A percentile compares a stretch with the other conserved stretches of the same genome.
Conservation (phyloP, 257 asterid species). For the Anisodus tanguticus region DNA sequence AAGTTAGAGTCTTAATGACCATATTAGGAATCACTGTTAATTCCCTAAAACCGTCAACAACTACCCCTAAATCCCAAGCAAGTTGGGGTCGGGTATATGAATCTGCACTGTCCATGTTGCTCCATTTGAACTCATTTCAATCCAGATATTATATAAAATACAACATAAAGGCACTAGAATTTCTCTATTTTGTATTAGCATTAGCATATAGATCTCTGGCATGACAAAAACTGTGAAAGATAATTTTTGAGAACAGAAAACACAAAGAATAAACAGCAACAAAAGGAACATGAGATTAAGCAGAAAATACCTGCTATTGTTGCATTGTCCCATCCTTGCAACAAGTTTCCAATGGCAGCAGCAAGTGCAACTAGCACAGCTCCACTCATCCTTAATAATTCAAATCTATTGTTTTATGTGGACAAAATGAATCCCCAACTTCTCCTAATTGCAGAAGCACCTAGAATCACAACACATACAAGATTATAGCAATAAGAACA, state of each 20-base stretch:
- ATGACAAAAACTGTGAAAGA: not conserved
- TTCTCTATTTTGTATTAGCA: not conserved
- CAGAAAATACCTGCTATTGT: slow-evolving; percentile 78
- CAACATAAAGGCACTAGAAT: not conserved
- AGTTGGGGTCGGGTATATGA: not conserved
- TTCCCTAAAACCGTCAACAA: not conserved
- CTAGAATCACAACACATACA: slow-evolving; percentile 10
- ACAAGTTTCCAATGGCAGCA: slow-evolving; percentile 89
- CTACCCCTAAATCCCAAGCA: not conserved
- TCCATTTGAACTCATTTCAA: not conserved
- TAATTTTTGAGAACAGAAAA: not conserved
- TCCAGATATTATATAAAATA: not conserved
- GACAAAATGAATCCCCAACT: not conserved
- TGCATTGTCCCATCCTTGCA: slow-evolving; percentile 99
- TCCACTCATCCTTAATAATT: slow-evolving; percentile 64
- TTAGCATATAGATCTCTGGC: not conserved
- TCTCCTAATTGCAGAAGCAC: slow-evolving; percentile 28
- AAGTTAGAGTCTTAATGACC: too few relatives aligned
- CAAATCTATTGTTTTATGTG: slow-evolving; percentile 24
- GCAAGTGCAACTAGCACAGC: slow-evolving; percentile 82
- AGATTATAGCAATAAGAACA: not conserved
- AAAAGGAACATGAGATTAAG: not conserved
- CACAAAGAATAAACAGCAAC: not conserved
- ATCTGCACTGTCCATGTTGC: not conserved
- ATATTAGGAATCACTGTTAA: too few relatives aligned